Conservation (phyloP, 352 stramenopile genomes). For the Globisporangium spiculum region DNA sequence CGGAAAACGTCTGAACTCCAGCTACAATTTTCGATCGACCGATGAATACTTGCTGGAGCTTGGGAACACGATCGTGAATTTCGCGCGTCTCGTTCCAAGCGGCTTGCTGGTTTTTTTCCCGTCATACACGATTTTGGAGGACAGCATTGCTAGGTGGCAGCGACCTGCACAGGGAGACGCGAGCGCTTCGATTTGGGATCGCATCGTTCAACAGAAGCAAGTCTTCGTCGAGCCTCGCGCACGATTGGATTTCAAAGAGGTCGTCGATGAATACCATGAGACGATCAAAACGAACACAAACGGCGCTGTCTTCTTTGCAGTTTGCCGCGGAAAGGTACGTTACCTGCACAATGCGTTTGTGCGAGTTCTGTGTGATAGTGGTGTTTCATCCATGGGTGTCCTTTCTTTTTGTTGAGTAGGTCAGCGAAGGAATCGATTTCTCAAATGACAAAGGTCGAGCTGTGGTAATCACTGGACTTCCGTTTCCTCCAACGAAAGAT, state of each 20-base stretch:
- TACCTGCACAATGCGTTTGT: neutral
- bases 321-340: slow-evolving; percentile 96
- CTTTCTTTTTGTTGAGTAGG: slow-evolving; percentile 34
- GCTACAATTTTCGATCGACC: slow-evolving; percentile 93
- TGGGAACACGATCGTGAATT: slow-evolving; percentile 95
- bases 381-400: neutral
- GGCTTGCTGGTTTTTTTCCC: slow-evolving; percentile 99
- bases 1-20: slow-evolving; percentile 92
- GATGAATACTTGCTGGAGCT: slow-evolving; percentile 95
- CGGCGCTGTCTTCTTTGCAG: slow-evolving; percentile 96
- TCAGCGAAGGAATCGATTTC: slow-evolving; percentile 99
- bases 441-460: slow-evolving; percentile 95
- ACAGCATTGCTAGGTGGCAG: slow-evolving; percentile 78
- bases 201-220: slow-evolving; percentile 73
- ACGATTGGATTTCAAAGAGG: slow-evolving; percentile 69
- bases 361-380: neutral
- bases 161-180: slow-evolving; percentile 35
- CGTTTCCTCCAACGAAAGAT: slow-evolving; percentile 97
- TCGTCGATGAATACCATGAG: slow-evolving; percentile 82
- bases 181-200: slow-evolving; percentile 71
- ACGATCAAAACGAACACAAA: slow-evolving; percentile 64
- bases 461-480: slow-evolving; percentile 99
- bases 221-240: slow-evolving; percentile 76
- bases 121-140: slow-evolving; percentile 96
- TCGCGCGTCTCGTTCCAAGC: slow-evolving; percentile 93